Conservation (phyloP, 1,139 yeast species). For the Groenewaldozyma sp. region DNA sequence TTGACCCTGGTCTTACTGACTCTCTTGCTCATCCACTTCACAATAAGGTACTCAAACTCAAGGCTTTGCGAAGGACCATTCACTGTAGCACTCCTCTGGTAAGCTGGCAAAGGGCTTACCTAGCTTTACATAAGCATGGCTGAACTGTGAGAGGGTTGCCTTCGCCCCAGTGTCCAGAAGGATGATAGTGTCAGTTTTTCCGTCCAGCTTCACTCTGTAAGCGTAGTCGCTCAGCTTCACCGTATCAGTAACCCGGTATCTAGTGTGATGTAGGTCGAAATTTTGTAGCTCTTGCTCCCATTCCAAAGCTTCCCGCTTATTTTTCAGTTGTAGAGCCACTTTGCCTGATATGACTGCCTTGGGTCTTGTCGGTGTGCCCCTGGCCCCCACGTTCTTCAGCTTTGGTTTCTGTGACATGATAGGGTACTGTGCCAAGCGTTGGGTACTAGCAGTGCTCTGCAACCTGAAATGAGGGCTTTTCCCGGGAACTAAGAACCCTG, state of each 20-base stretch:
- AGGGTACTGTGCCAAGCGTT: too few relatives aligned
- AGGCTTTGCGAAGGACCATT: slow-evolving; percentile 1
- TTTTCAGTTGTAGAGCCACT: neutral
- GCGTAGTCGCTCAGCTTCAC: neutral
- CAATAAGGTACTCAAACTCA: neutral
- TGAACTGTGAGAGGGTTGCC: neutral
- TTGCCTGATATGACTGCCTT: neutral
- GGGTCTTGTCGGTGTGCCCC: neutral
- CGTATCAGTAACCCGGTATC: neutral
- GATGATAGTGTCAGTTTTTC: neutral
- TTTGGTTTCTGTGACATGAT: neutral
- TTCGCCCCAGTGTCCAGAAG: neutral
- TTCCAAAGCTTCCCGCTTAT: neutral
- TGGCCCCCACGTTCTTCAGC: neutral
- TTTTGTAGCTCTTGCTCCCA: neutral
- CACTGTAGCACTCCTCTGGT: slow-evolving; percentile 3
- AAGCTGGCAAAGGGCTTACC: neutral
- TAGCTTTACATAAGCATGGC: neutral
- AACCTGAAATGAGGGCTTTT: too few relatives aligned
- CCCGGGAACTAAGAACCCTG: too few relatives aligned
- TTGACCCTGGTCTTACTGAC: too few relatives aligned
- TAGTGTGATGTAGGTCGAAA: neutral
- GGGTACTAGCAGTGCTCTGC: too few relatives aligned
- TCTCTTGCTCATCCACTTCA: too few relatives aligned
- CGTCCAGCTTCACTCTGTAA: neutral